Percentiles rank a stretch among this genome's conserved stretches.
These are phyloP conservation scores for Starmerella riodocensis DNA, from an alignment of 805 yeast genomes.

Conservation along the genomic window DNA sequence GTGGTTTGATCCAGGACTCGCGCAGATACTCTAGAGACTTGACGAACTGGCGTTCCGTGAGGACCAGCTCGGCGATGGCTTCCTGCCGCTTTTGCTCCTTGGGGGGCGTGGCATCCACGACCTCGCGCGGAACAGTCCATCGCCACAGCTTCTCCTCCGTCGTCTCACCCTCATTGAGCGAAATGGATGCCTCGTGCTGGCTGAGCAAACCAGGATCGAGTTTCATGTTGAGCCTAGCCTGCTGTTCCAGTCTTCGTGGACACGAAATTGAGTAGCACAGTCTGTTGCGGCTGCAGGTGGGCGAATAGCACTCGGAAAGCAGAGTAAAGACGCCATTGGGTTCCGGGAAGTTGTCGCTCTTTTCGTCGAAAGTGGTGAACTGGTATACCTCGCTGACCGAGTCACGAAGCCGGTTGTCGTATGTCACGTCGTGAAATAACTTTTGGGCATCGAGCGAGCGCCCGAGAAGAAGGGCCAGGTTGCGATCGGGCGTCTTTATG, in stretches of 20 bases:
- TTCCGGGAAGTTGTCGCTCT: conserved; percentile 14
- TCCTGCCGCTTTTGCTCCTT: conserved; percentile 87
- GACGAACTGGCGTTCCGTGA: conserved; percentile 89
- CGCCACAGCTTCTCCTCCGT: conserved; percentile 71
- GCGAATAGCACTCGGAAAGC: conserved; percentile 88
- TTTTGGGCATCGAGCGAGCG: conserved; percentile 89
- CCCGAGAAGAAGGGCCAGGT: conserved; percentile 76
- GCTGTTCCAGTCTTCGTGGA: conserved; percentile 91
- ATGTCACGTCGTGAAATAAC: conserved; percentile 87
- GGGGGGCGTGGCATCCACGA: conserved; percentile 67
- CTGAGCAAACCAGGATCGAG: conserved; percentile 71
- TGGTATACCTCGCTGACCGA: conserved; percentile 78
- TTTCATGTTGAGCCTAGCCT: conserved; percentile 77
- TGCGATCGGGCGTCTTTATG: conserved; percentile 80
- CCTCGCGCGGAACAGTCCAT: conserved; percentile 68
- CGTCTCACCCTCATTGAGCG: conserved; percentile 47
- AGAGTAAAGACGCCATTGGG: conserved; percentile 90
- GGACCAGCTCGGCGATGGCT: conserved; percentile 81
- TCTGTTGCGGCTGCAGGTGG: conserved; percentile 81
- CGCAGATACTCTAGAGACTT: conserved; percentile 86
- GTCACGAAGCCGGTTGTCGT: conserved; percentile 85
- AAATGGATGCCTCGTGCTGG: conserved; percentile 35
- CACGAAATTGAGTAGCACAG: conserved; percentile 92
- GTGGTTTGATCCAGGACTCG: conserved; percentile 86
- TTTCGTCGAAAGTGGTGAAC: conserved; percentile 30